A percentile compares a stretch with the other conserved stretches of the same genome.
phyloP scores from a whole-genome alignment of 768 basidiomycete species.

The Pisolithus tinctorius region DNA sequence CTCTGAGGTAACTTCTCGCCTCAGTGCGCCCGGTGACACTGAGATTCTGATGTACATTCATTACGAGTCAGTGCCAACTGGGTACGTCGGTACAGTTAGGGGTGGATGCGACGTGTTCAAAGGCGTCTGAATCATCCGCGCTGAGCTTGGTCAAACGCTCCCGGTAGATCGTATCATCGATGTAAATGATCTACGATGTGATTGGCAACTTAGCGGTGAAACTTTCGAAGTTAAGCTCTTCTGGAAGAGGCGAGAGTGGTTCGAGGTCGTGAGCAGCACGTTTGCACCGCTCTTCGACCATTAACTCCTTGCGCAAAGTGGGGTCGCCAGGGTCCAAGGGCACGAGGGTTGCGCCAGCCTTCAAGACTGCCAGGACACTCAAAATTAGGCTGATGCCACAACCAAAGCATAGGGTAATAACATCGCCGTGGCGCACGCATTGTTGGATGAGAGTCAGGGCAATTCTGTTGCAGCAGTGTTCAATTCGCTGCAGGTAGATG shows the following conservation, averaged over 20 bases:
- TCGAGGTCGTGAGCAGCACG: constrained; percentile 21
- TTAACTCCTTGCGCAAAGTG: constrained; percentile 21
- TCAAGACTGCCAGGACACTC: constrained; percentile 25
- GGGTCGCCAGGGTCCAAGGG: constrained; percentile 26
- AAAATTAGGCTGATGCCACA: constrained; percentile 24
- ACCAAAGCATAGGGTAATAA: constrained; percentile 24
- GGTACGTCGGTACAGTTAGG: too few species aligned
- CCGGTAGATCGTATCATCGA: constrained; percentile 23
- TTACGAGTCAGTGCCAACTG: too few species aligned
- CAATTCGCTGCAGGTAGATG: constrained; percentile 26
- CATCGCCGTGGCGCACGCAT: constrained; percentile 19
- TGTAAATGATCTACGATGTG: constrained; percentile 16
- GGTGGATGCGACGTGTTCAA: too few species aligned
- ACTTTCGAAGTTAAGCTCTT: constrained; percentile 18
- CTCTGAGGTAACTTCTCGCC: too few species aligned
- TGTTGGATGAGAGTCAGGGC: constrained; percentile 21
- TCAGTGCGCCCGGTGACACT: too few species aligned
- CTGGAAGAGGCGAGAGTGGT: constrained; percentile 16
- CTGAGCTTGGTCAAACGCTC: constrained; percentile 12
- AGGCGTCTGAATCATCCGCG: constrained; percentile 11
- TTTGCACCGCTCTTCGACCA: constrained; percentile 21
- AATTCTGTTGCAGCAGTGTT: constrained; percentile 28
- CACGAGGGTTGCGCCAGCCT: constrained; percentile 23
- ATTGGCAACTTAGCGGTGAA: neutral
- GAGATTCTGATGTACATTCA: too few species aligned